A percentile compares a stretch with the other conserved stretches of the same genome.
phyloP scores from a whole-genome alignment of 208 protist species.

The Strigomonas oncopelti region DNA sequence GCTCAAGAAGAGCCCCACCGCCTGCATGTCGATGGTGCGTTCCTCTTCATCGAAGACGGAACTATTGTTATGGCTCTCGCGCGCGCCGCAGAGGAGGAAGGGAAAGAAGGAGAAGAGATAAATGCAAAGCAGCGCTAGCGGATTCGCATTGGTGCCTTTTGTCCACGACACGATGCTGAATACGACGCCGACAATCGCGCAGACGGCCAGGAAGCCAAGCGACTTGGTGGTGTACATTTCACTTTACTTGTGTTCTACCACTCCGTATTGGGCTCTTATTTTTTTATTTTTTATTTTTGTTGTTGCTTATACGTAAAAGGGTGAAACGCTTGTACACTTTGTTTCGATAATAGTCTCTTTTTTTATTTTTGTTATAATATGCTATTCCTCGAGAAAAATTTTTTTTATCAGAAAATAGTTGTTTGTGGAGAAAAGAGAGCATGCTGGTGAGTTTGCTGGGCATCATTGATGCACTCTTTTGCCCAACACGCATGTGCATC shows the following conservation, averaged over 20 bases:
- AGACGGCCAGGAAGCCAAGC: not conserved
- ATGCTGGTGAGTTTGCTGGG: too few species aligned
- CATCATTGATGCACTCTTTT: conserved; percentile 1
- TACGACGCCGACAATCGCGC: not conserved
- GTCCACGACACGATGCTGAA: not conserved
- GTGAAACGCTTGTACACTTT: conserved; percentile 52
- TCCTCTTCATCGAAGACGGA: conserved; percentile 17
- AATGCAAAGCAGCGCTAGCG: conserved; percentile 21
- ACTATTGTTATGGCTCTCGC: conserved; percentile 9
- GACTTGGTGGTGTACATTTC: too few species aligned
- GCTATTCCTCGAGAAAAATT: too few species aligned
- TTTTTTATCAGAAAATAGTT: too few species aligned
- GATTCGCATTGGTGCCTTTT: not conserved
- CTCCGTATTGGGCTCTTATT: too few species aligned
- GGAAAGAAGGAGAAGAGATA: conserved; percentile 52
- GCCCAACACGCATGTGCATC: not conserved
- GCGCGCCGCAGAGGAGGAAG: conserved; percentile 51
- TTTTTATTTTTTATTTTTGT: too few species aligned
- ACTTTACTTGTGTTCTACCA: too few species aligned
- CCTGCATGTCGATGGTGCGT: conserved; percentile 26
- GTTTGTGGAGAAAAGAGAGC: too few species aligned
- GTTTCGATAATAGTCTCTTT: conserved; percentile 25
- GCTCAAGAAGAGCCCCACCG: conserved; percentile 55
- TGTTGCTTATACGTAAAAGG: too few species aligned
- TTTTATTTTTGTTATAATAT: conserved; percentile 17